Conservation (phyloP, 2,329 filamentous ascomycete species). For the Fusarium abutilonis region DNA sequence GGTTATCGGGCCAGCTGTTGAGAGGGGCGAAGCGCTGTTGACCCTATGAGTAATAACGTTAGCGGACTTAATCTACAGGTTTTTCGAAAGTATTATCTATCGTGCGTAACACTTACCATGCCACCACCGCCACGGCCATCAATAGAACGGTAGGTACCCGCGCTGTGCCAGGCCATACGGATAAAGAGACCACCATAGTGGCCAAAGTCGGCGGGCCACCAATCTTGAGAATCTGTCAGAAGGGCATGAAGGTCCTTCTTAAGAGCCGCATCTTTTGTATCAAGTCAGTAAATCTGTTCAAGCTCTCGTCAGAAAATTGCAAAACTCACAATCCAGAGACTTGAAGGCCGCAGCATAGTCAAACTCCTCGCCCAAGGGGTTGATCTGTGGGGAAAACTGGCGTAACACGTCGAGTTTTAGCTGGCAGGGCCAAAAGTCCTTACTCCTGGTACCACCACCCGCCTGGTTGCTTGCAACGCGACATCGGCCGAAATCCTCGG, state of each 20-base stretch:
- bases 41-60: conserved; percentile 51
- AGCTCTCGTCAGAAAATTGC: fast-evolving
- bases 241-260: conserved; percentile 78
- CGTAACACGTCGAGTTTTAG: conserved; percentile 77
- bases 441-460: conserved; percentile 73
- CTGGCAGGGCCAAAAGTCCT: conserved; percentile 78
- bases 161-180: conserved; percentile 83
- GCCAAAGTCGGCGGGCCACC: conserved; percentile 84
- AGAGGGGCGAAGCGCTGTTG: conserved; percentile 84
- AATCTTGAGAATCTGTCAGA: conserved; percentile 82
- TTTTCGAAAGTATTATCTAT: too few species aligned
- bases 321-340: conserved; percentile 64
- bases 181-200: conserved; percentile 85
- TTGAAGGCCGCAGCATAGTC: conserved; percentile 79
- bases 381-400: conserved; percentile 71
- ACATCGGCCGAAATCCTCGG: conserved; percentile 38
- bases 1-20: conserved; percentile 84
- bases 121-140: conserved; percentile 81
- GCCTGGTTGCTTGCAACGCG: conserved; percentile 51
- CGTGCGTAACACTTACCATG: conserved; percentile 49
- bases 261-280: conserved; percentile 58
- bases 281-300: conserved; percentile 39
- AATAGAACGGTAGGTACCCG: conserved; percentile 79
- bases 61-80: neutral
- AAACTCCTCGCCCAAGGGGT: conserved; percentile 72